A percentile compares a stretch with the other conserved stretches of the same genome.
Conservation (phyloP, 441 rosid species). For the Flueggea neowawraea region DNA sequence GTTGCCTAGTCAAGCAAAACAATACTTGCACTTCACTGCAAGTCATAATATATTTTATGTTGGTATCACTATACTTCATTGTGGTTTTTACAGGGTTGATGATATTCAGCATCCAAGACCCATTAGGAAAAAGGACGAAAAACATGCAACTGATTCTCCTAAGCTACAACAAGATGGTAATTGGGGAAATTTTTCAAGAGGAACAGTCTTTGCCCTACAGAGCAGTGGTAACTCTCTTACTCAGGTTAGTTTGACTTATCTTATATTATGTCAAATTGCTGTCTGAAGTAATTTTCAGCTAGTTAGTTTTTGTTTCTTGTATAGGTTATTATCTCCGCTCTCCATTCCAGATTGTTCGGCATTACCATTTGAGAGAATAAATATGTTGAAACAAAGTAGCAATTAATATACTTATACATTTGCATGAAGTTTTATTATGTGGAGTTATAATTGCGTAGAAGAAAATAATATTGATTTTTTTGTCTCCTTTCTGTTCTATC, state of each 20-base stretch:
- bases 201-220: slow-evolving; percentile 81
- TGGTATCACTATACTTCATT: slow-evolving; percentile 1
- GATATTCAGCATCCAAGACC: slow-evolving; percentile 56
- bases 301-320: neutral
- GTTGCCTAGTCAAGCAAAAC: too few relatives aligned
- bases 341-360: neutral
- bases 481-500: neutral
- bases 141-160: slow-evolving; percentile 26
- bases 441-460: neutral
- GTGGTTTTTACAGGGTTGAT: slow-evolving; percentile 44
- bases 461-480: neutral
- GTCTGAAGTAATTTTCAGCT: neutral
- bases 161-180: slow-evolving; percentile 36
- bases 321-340: neutral
- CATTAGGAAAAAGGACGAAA: slow-evolving; percentile 28
- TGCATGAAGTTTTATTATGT: neutral
- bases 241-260: slow-evolving; percentile 43
- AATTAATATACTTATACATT: neutral
- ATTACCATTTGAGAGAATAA: neutral
- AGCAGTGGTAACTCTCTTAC: slow-evolving; percentile 50
- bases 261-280: neutral
- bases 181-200: slow-evolving; percentile 95
- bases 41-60: neutral
- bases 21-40: neutral
- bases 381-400: neutral